Evolutionary conservation across 106 monocot species (phyloP), one percentile per base, ranked within the genome.

Genomic region (Phalaenopsis equestris): DNA sequence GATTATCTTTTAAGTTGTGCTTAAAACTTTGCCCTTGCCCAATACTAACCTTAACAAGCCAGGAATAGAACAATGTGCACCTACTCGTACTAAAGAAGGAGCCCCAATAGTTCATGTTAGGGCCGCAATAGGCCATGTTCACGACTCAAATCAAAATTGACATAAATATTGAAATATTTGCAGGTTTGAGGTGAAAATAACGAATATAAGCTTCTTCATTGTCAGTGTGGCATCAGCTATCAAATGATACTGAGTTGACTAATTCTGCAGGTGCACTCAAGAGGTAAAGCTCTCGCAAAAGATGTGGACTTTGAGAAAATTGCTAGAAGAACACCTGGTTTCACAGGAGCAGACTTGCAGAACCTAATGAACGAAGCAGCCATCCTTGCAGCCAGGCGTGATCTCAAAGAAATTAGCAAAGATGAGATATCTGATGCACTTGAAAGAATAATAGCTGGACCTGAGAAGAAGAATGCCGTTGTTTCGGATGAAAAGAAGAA

Each of bases 341-440:
- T 99, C 78, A 99, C 98, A 10, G 98, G 98, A 56, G 98, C 98
- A 75, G 98, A 99, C 81, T 85, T 99, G 55, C 98, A 99, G 78
- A 99, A 99, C 78, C 84, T 99, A 80, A 99, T 99, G 98, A 99
- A 99, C 80, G 98, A 99, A 87, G 98, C 98, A 43, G 98, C 98
- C 61, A 99, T 99, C 84, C 89, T 99, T 52, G 98, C 98, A 80
- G 98, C 94, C 11, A 85, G 98, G 61, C 90, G 98, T 37, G 92
- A 99, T 47, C 92, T 99, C 39, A 99, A 94, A 82, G 98, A 99
- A 75, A 99, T 99, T 52, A 99, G 98, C 87, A 99, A 99, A 82
- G 98, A 99, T 81, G 98, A 99, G 84, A 99, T 99, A 15, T 89
- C 98, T 24, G 98, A 99, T 86, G 98, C 98, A 21, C 82, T 99